A percentile compares a stretch with the other conserved stretches of the same genome.
These are phyloP conservation scores for Fusarium napiforme DNA, from an alignment of 2,329 filamentous ascomycete species.

Conservation along the genomic window DNA sequence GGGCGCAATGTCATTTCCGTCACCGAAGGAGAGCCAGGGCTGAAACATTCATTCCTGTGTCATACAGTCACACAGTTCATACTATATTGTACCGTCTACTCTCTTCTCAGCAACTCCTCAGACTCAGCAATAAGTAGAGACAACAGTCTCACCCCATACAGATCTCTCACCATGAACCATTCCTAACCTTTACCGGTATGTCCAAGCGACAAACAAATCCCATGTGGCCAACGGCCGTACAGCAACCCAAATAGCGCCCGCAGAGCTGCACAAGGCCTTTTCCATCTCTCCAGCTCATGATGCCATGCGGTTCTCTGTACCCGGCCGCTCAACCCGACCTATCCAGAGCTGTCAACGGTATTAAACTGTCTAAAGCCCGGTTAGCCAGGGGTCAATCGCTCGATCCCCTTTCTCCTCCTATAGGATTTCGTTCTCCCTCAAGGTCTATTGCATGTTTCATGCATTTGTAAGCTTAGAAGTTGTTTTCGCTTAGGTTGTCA, in stretches of 20 bases:
- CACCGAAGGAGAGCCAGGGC: not conserved
- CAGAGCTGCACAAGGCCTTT: slow-evolving; percentile 29
- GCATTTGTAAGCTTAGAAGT: slow-evolving; percentile 7
- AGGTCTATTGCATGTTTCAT: not conserved
- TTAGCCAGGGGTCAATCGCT: not conserved
- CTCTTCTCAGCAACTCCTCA: not conserved
- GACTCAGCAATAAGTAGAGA: not conserved
- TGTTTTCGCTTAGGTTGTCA: not conserved
- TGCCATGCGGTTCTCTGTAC: not conserved
- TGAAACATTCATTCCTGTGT: slow-evolving; percentile 16
- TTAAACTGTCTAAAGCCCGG: not conserved
- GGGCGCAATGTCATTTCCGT: slow-evolving; percentile 8
- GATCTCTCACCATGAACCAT: not conserved
- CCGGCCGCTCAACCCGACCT: not conserved
- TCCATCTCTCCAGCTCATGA: slow-evolving; percentile 15
- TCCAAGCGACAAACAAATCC: not conserved
- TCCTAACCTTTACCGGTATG: not conserved
- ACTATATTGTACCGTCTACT: not conserved
- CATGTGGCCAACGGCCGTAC: slow-evolving; percentile 14
- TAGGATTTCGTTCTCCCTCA: not conserved
- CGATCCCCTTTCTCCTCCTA: not conserved
- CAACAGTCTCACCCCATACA: not conserved
- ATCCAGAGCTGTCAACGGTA: not conserved
- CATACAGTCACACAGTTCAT: not conserved
- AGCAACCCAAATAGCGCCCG: slow-evolving; percentile 18